Conservation (phyloP, 2,329 filamentous ascomycete species). For the Bipolaris gigantea region DNA sequence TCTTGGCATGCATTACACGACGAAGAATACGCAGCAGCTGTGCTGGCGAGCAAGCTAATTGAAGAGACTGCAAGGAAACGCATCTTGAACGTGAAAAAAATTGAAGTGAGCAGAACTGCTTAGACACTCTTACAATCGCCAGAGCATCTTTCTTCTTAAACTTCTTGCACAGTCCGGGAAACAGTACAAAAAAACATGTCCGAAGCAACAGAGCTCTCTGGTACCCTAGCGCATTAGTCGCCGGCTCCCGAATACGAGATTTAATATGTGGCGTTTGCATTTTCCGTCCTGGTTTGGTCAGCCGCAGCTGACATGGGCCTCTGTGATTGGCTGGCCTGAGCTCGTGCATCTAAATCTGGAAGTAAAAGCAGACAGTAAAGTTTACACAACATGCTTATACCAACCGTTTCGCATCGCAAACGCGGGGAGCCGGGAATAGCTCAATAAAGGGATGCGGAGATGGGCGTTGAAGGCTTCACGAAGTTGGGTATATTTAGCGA, state of each 20-base stretch:
- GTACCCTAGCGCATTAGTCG: not conserved
- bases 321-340: conserved; percentile 4
- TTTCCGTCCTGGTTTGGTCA: not conserved
- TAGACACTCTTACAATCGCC: not conserved
- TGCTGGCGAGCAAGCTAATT: conserved; percentile 1
- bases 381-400: conserved; percentile 2
- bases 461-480: too few relatives aligned
- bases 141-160: not conserved
- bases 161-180: not conserved
- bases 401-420: not conserved
- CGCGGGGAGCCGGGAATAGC: conserved; percentile 7
- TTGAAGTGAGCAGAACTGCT: not conserved
- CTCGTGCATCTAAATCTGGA: not conserved
- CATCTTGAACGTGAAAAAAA: conserved; percentile 8
- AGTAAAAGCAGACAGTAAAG: not conserved
- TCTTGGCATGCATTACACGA: conserved; percentile 12
- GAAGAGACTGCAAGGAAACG: conserved; percentile 3
- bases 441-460: not conserved
- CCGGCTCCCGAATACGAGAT: conserved; percentile 5
- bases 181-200: not conserved
- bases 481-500: not conserved
- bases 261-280: conserved; percentile 1
- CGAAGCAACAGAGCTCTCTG: not conserved
- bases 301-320: conserved; percentile 4
- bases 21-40: not conserved